These are phyloP conservation scores for Daldinia sp. DNA, from an alignment of 2,329 filamentous ascomycete genomes.

Conservation along the genomic window DNA sequence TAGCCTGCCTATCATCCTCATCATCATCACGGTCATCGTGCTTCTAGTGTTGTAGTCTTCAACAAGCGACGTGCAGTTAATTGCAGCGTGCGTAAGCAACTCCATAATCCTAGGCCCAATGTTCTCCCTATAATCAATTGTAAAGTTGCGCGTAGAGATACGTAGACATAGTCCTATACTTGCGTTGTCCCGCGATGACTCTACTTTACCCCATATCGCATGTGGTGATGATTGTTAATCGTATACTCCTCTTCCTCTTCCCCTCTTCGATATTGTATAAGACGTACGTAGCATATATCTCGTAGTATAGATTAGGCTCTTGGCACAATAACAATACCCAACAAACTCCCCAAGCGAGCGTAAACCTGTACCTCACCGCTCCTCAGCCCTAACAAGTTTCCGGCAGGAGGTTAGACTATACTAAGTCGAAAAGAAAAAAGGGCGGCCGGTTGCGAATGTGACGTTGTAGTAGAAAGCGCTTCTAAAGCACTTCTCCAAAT, in stretches of 20 bases:
- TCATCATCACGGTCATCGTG: not conserved
- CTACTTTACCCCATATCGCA: slow-evolving; percentile 1
- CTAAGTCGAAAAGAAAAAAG: not conserved
- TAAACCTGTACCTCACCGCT: slow-evolving; percentile 8
- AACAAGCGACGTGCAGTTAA: slow-evolving; percentile 9
- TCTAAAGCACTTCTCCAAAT: slow-evolving; percentile 14
- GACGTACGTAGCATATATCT: slow-evolving; percentile 8
- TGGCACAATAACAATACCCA: slow-evolving; percentile 8
- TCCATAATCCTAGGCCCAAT: slow-evolving; percentile 11
- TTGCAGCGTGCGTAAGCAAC: slow-evolving; percentile 26
- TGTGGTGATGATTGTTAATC: slow-evolving; percentile 1
- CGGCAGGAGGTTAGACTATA: slow-evolving; percentile 9
- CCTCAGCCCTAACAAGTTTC: slow-evolving; percentile 22
- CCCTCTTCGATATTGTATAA: slow-evolving; percentile 6
- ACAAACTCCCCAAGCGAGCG: not conserved
- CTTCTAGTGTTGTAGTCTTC: not conserved
- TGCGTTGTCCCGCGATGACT: not conserved
- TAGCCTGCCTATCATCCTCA: not conserved
- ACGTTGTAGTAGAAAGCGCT: slow-evolving; percentile 21
- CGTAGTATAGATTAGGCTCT: not conserved
- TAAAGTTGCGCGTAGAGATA: not conserved
- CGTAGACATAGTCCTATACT: slow-evolving; percentile 5
- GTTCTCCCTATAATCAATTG: not conserved
- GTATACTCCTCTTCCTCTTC: slow-evolving; percentile 2
- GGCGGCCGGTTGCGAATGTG: slow-evolving; percentile 15